Percentiles rank a stretch among this genome's conserved stretches.
These are phyloP conservation scores for Yamadazyma dendronema DNA, from an alignment of 1,139 yeast genomes.

Conservation along the genomic window DNA sequence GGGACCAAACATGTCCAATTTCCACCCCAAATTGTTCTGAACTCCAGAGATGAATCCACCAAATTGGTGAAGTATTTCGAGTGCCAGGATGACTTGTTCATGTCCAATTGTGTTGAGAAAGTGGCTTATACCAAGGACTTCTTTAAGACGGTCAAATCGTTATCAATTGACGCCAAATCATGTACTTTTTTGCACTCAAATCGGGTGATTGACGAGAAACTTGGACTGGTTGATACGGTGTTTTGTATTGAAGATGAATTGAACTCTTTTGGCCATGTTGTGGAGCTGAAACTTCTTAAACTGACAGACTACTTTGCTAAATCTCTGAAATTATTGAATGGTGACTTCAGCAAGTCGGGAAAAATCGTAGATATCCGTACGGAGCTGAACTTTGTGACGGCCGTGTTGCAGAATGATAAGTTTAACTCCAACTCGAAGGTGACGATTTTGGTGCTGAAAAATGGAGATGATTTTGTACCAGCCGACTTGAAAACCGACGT, in stretches of 20 bases:
- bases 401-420: conserved; percentile 49
- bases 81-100: conserved; percentile 30
- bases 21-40: conserved; percentile 30
- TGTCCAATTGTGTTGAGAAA: conserved; percentile 31
- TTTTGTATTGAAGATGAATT: conserved; percentile 46
- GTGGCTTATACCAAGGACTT: conserved; percentile 55
- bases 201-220: conserved; percentile 22
- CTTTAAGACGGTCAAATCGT: conserved; percentile 34
- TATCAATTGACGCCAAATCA: conserved; percentile 4
- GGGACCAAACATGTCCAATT: conserved; percentile 10
- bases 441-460: conserved; percentile 55
- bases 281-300: conserved; percentile 39
- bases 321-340: conserved; percentile 23
- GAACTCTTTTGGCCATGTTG: conserved; percentile 45
- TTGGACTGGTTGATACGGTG: conserved; percentile 44
- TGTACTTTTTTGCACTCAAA: conserved; percentile 56
- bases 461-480: conserved; percentile 49
- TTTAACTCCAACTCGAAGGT: conserved; percentile 41
- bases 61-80: conserved; percentile 37
- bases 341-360: conserved; percentile 31
- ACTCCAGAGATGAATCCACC: conserved; percentile 39
- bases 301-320: conserved; percentile 56
- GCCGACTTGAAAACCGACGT: conserved; percentile 52
- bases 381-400: conserved; percentile 52
- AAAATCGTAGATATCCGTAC: conserved; percentile 47